Base-by-base conservation (phyloP, 1,139 yeast species). In the Chernovozyma sophiae-reginae region DNA sequence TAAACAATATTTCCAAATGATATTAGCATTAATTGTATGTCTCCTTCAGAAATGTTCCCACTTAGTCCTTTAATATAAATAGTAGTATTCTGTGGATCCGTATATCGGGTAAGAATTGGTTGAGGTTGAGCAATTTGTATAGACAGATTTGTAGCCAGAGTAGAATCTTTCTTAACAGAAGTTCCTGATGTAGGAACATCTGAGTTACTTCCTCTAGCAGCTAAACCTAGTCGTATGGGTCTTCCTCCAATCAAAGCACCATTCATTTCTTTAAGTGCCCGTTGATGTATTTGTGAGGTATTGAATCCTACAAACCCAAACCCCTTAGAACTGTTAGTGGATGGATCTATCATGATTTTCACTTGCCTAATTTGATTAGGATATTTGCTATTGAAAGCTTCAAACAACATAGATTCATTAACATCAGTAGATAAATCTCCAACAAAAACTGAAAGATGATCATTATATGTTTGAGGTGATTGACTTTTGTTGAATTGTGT, bases 251-350 rank as follows among this genome's bases (percentile, higher is more conserved):
- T 63, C 56, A 79, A 69, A 20, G 72, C 70, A 3, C 95, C 96
- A 55, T 85, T 87, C 95, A 86, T 86, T 52, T 86, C 95, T 20
- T 69, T 62, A 30, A 86, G 63, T 0, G 97, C 95, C 33, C 79
- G 68, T 45, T 79, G 79, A 60, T 89, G 83, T 38, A 83, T 86
- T n/a, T 74, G 72, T 46, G 80, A 84, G 40, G 77, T 74, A 31
- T 75, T 65, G 56, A 90, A 87, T 43, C 95, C 74, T n/a, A 89
- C 92, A 60, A 90, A 89, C 1, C 97, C 97, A 61, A 86, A 87
- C 29, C 97, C 95, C 48, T 92, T 78, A 3, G 96, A 82, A 17
- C 73, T 68, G 14, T 84, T 85, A 2, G 94, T 78, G 17, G 74
- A 68, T 3, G 87, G 81, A 55, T 90, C 96, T 4, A 80, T 67